A percentile compares a stretch with the other conserved stretches of the same genome.
Evolutionary conservation across 768 basidiomycete species (phyloP).

Genomic region (Trametes sanguinea): DNA sequence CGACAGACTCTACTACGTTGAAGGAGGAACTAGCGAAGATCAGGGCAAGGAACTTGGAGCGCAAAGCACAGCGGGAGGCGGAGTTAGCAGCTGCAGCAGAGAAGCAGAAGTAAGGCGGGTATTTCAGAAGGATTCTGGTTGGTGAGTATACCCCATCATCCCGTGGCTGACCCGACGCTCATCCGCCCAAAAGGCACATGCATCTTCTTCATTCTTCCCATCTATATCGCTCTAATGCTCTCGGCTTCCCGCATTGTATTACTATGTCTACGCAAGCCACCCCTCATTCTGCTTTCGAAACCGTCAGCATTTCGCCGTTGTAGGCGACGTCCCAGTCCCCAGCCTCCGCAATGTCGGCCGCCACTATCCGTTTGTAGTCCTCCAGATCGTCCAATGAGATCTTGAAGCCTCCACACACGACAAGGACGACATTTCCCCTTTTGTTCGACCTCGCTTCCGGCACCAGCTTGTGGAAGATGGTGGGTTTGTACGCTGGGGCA

Average conservation of each 20-base stretch:
- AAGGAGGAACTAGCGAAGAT: constrained; percentile 73
- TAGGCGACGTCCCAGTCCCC: constrained; percentile 31
- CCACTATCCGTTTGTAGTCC: constrained; percentile 47
- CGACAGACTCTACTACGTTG: constrained; percentile 64
- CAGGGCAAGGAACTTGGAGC: constrained; percentile 57
- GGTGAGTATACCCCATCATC: not conserved
- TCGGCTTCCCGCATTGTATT: constrained; percentile 13
- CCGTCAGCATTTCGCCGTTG: constrained; percentile 16
- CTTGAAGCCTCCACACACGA: constrained; percentile 76
- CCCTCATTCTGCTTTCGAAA: constrained; percentile 9
- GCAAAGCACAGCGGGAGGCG: constrained; percentile 44
- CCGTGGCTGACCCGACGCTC: not conserved
- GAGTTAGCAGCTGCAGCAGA: constrained; percentile 6
- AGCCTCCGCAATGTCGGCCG: constrained; percentile 34
- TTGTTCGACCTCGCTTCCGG: constrained; percentile 34
- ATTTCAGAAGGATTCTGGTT: too few relatives aligned
- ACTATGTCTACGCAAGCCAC: constrained; percentile 9
- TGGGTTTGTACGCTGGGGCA: constrained; percentile 60
- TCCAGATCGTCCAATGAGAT: constrained; percentile 54
- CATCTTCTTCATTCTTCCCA: not conserved
- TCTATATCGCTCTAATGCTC: constrained; percentile 11
- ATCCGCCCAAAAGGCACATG: not conserved
- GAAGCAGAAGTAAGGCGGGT: constrained; percentile 7
- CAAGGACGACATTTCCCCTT: constrained; percentile 54
- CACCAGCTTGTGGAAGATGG: constrained; percentile 55